Percentiles rank a stretch among this genome's conserved stretches.
Evolutionary conservation across 192 early-diverging fungal genomes (phyloP).

Genomic region (Coemansia sp.): DNA sequence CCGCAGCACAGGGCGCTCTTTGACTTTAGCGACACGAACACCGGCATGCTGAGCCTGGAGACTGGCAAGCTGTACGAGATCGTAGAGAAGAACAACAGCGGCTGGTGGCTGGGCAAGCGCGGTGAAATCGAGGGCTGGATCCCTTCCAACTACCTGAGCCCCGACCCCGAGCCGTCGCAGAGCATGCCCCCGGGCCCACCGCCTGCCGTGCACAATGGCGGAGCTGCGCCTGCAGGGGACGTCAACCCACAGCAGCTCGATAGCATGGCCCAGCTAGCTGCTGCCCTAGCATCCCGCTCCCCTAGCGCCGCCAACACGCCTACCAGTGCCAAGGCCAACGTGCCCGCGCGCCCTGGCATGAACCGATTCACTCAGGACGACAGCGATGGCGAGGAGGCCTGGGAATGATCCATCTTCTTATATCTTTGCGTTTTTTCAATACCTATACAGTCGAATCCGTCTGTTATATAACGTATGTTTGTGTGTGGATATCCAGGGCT

Average conservation of each 20-base stretch:
- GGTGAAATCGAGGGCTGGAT: constrained; percentile 67
- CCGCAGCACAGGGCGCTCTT: constrained; percentile 64
- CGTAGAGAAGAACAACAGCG: constrained; percentile 56
- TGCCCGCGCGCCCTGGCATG: constrained; percentile 33
- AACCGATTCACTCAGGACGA: constrained; percentile 42
- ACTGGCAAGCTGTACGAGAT: constrained; percentile 65
- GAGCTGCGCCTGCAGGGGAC: not conserved
- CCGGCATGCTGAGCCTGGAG: constrained; percentile 61
- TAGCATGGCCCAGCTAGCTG: constrained; percentile 45
- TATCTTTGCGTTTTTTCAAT: not conserved
- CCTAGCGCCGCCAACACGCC: constrained; percentile 7
- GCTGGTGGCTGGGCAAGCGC: constrained; percentile 51
- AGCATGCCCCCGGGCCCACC: constrained; percentile 18
- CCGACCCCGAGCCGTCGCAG: constrained; percentile 52
- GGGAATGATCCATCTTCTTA: constrained; percentile 6
- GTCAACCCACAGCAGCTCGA: constrained; percentile 8
- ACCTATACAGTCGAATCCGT: no score
- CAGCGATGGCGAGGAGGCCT: constrained; percentile 41
- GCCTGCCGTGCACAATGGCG: constrained; percentile 17
- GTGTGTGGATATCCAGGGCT: no score
- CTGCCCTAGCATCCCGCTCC: constrained; percentile 39
- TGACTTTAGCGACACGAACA: constrained; percentile 57
- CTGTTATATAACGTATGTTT: no score
- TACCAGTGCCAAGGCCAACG: constrained; percentile 7
- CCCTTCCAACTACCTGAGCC: constrained; percentile 71